Base-by-base conservation (phyloP, 495 filamentous ascomycete species). In the Physcia stellaris region DNA sequence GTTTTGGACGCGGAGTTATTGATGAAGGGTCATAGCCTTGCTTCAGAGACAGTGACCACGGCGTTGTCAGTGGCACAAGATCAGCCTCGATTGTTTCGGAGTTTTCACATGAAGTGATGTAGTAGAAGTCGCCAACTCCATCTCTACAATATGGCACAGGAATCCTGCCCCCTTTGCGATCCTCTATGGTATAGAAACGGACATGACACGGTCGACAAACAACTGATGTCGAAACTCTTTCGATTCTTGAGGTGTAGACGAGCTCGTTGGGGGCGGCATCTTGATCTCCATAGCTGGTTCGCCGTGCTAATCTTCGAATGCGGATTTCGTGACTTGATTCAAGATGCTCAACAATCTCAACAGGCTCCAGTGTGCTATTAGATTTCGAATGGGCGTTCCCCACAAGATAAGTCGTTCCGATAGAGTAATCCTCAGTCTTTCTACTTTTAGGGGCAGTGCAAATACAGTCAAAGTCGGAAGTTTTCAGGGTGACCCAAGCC, bases 41-140 rank as follows among this genome's bases (percentile, higher is more conserved):
- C 4, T 59, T 64, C 4, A 81, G 36, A 2, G 54, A 52, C 4
- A 33, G 18, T 11, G 58, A 53, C 32, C 56, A 51, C 19, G 47
- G 34, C 2, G 20, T 24, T 24, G 7, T 7, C 30, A 27, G n/a
- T 2, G 31, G 26, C 17, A 52, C 22, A 19, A 37, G 47, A 24
- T 5, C 31, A 29, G 24, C 28, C 7, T 38, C 10, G 15, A 24
- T 16, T 30, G 24, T 42, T 38, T 39, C 5, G 56, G 51, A 35
- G 0, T 42, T 37, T 15, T 48, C 32, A 35, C 50, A 37, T 16
- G 58, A 57, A 0, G 62, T 66, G 24, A 83, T 70, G 42, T 62
- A 83, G 48, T 74, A 86, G 21, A 61, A 62, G 43, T 84, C 76
- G 0, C 69, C 78, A 2, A 61, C 64, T 0, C 82, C 82, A 24